Conservation (phyloP, 805 yeast species). For the Sungouiozyma ichnusensis region DNA sequence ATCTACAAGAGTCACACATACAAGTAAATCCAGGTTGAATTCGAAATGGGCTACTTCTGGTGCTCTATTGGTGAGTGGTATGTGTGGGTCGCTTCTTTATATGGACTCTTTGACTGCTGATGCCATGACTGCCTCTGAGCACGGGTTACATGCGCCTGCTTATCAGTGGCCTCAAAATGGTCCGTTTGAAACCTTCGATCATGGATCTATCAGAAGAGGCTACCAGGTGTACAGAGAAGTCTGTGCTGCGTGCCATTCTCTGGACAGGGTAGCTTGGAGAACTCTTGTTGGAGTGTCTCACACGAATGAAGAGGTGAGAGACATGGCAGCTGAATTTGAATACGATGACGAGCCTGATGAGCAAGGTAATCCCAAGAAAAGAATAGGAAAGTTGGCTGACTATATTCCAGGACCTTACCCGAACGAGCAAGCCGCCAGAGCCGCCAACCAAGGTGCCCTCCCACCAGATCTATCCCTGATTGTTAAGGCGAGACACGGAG, state of each 20-base stretch:
- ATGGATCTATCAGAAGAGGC: slow-evolving; percentile 95
- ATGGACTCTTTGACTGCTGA: slow-evolving; percentile 78
- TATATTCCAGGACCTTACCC: slow-evolving; percentile 90
- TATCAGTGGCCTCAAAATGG: slow-evolving; percentile 93
- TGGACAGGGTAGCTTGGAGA: slow-evolving; percentile 98
- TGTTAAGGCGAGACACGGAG: slow-evolving; percentile 99
- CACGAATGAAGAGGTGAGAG: slow-evolving; percentile 80
- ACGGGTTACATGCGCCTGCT: slow-evolving; percentile 93
- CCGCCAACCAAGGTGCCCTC: slow-evolving; percentile 97
- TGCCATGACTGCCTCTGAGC: slow-evolving; percentile 98
- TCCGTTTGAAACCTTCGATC: slow-evolving; percentile 84
- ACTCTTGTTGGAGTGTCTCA: slow-evolving; percentile 94
- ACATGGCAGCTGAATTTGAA: slow-evolving; percentile 91
- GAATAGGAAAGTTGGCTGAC: slow-evolving; percentile 97
- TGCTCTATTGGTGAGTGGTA: slow-evolving; percentile 60
- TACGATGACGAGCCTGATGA: slow-evolving; percentile 98
- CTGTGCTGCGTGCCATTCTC: slow-evolving; percentile 97
- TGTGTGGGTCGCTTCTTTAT: slow-evolving; percentile 73
- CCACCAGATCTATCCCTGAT: slow-evolving; percentile 97
- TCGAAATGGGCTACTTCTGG: slow-evolving; percentile 49
- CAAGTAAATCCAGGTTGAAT: slow-evolving; percentile 5
- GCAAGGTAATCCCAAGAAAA: slow-evolving; percentile 95
- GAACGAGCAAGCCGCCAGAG: slow-evolving; percentile 98
- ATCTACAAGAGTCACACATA: neutral
- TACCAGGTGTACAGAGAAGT: slow-evolving; percentile 98